Conservation (phyloP, 352 stramenopile species). For the Globisporangium iwayamae region DNA sequence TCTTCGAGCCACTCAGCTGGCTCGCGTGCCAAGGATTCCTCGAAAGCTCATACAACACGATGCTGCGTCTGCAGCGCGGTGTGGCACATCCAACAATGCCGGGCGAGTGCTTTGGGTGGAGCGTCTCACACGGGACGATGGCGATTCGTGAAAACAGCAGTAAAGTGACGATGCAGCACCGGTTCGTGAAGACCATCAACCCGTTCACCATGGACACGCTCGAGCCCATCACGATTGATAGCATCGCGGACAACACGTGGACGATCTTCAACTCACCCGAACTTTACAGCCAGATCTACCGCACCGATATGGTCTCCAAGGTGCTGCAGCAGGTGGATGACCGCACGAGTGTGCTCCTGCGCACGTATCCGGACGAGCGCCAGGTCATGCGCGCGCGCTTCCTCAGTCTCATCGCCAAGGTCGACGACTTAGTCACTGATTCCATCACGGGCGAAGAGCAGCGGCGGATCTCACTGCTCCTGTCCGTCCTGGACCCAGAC, state of each 20-base stretch:
- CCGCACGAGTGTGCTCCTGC: constrained; percentile 35
- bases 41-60: constrained; percentile 5
- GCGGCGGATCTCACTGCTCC: constrained; percentile 29
- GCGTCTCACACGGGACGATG: constrained; percentile 6
- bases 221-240: constrained; percentile 27
- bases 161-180: constrained; percentile 29
- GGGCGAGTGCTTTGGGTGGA: constrained; percentile 8
- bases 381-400: constrained; percentile 29
- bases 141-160: background rate
- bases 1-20: constrained; percentile 10
- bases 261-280: constrained; percentile 33
- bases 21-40: constrained; percentile 4
- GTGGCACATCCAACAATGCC: constrained; percentile 1
- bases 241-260: constrained; percentile 30
- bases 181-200: constrained; percentile 33
- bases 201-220: constrained; percentile 19
- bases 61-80: constrained; percentile 3
- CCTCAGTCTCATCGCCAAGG: constrained; percentile 25
- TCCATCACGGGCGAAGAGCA: constrained; percentile 16
- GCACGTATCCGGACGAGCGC: constrained; percentile 36
- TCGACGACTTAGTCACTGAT: constrained; percentile 31
- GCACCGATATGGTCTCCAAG: constrained; percentile 31
- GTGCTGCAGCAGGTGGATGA: constrained; percentile 39
- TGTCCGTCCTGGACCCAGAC: constrained; percentile 24
- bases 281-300: constrained; percentile 38